Base-by-base conservation (phyloP, 1,139 yeast genomes). In the Candida freyschussii region DNA sequence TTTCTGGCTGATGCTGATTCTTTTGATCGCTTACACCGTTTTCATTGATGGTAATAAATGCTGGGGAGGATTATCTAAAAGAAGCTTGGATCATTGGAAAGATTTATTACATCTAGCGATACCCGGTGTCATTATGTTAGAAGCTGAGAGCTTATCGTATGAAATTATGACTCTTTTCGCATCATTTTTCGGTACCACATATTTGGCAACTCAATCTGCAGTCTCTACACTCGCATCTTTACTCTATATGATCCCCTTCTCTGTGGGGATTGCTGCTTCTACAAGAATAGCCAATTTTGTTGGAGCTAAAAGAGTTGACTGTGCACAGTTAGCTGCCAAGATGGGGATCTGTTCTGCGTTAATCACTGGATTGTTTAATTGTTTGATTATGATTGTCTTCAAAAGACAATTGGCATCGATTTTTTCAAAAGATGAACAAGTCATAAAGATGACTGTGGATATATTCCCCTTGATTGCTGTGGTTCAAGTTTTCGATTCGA, bases 141-240 rank as follows among this genome's bases (percentile, higher is more conserved):
- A 79, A 47, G 79, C 86, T 2, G 91, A 81, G 51, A 79, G 79
- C 40, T 55, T 81, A 41, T 83, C 89, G 0, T 81, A 79, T 53
- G 91, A 81, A 50, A 67, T 80, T 21, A 62, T 81, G 62, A 80
- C 91, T 0, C 59, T 81, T 24, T 67, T 80, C 51, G 82, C 89
- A 17, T 80, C 95, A 1, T 76, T 77, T 43, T 80, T 83, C 50
- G 96, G 96, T 4, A 82, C 94, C 1, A 69, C 74, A 4, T 84
- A 82, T 33, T 62, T 87, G 45, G 96, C 95, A 0, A 91, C 95
- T 0, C 96, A 87, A 56, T 80, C 94, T 29, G 89, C 94, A 0
- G 78, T 84, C 1, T 78, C 93, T 5, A 80, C 94, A 4, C 67
- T 85, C 32, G 89, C 91, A 1, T 80, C 93, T 2, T 62, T 87